Percentiles rank a stretch among this genome's conserved stretches.
Evolutionary conservation across 1,139 yeast species (phyloP).

Genomic region (Candida glucosophila): DNA sequence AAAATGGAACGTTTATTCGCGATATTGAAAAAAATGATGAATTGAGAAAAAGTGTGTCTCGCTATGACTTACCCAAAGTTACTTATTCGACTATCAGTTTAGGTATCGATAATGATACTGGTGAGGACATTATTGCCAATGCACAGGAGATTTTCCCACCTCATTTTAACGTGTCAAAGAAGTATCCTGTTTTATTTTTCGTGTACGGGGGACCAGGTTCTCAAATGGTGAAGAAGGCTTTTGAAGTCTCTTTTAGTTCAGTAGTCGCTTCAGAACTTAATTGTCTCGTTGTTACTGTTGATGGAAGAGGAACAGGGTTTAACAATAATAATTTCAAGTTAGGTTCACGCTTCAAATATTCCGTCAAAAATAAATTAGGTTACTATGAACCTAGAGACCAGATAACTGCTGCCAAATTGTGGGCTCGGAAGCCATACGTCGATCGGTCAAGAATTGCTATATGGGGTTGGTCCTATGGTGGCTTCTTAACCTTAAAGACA

Average conservation of each 20-base stretch:
- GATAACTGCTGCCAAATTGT: conserved; percentile 55
- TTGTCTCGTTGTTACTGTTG: conserved; percentile 71
- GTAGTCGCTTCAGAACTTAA: conserved; percentile 61
- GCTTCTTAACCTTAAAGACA: conserved; percentile 66
- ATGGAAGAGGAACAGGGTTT: conserved; percentile 77
- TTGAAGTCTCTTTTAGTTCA: conserved; percentile 50
- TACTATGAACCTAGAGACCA: conserved; percentile 64
- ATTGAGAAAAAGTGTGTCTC: conserved; percentile 25
- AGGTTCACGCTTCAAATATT: conserved; percentile 46
- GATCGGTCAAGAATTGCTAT: conserved; percentile 54
- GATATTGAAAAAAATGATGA: conserved; percentile 42
- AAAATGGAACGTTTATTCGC: conserved; percentile 19
- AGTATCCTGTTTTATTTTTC: conserved; percentile 65
- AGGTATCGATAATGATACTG: conserved; percentile 31
- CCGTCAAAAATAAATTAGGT: conserved; percentile 61
- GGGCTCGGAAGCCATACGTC: conserved; percentile 47
- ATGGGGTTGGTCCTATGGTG: conserved; percentile 87
- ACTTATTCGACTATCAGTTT: conserved; percentile 41
- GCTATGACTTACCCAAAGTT: conserved; percentile 42
- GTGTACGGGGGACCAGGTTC: conserved; percentile 85
- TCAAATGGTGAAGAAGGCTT: conserved; percentile 51
- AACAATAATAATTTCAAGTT: conserved; percentile 30
- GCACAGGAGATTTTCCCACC: conserved; percentile 59
- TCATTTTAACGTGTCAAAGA: conserved; percentile 41
- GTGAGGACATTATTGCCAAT: conserved; percentile 38